Conservation (phyloP, 768 basidiomycete genomes). For the Suillus paluster region DNA sequence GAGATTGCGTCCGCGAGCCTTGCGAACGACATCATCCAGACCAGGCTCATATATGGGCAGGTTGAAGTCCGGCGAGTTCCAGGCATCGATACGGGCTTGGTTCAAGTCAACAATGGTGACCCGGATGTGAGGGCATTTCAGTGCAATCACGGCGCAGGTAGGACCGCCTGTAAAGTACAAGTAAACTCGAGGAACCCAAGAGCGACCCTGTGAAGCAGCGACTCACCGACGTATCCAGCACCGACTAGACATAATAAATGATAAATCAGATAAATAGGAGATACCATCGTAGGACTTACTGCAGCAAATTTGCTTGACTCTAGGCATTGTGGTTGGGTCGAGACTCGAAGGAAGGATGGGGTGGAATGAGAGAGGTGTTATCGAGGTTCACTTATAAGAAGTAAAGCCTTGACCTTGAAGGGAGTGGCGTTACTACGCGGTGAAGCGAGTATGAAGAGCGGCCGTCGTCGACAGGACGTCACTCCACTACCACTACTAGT, state of each 20-base stretch:
- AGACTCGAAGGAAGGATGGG: not conserved
- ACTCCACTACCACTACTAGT: too few relatives aligned
- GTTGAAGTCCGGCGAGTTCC: slow-evolving; percentile 86
- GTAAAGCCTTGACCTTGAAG: not conserved
- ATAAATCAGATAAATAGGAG: slow-evolving; percentile 11
- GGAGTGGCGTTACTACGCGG: slow-evolving; percentile 4
- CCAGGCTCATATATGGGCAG: slow-evolving; percentile 99
- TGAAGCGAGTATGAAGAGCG: not conserved
- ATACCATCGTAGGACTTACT: slow-evolving; percentile 55
- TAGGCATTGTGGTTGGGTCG: slow-evolving; percentile 34
- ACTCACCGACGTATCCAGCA: slow-evolving; percentile 91
- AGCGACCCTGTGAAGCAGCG: slow-evolving; percentile 8
- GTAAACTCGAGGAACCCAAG: slow-evolving; percentile 15
- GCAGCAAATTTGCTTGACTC: slow-evolving; percentile 85
- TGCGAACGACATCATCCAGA: slow-evolving; percentile 86
- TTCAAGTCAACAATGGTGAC: slow-evolving; percentile 99
- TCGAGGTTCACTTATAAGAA: not conserved
- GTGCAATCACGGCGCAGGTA: slow-evolving; percentile 92
- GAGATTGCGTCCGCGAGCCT: slow-evolving; percentile 90
- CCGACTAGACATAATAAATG: slow-evolving; percentile 55
- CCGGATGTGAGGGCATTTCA: slow-evolving; percentile 89
- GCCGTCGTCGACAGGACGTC: not conserved
- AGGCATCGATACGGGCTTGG: slow-evolving; percentile 91
- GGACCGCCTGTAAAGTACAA: slow-evolving; percentile 71
- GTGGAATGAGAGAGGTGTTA: not conserved